Evolutionary conservation across 192 early-diverging fungal genomes (phyloP).

Genomic region (Podila clonocystis): DNA sequence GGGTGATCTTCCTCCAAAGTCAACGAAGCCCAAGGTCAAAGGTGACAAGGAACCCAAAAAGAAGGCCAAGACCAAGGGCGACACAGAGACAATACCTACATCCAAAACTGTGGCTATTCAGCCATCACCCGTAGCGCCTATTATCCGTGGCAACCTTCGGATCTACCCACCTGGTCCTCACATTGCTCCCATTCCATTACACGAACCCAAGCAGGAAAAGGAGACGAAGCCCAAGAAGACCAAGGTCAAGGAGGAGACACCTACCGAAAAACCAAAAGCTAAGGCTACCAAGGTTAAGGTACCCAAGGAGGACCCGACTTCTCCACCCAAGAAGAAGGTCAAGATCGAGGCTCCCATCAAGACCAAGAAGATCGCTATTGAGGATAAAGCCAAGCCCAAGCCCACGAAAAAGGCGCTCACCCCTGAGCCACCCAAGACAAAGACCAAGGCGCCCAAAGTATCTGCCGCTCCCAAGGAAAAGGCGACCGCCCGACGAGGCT

Average conservation of each 20-base stretch:
- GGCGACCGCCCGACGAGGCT: conserved; percentile 14
- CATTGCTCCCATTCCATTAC: conserved; percentile 6
- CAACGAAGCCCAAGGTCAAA: conserved; percentile 18
- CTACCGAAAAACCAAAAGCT: background rate
- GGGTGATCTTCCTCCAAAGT: conserved; percentile 1
- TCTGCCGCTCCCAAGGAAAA: conserved; percentile 7
- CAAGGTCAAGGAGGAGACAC: background rate
- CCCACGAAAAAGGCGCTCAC: background rate
- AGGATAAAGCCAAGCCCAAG: conserved; percentile 1
- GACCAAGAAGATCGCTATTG: background rate
- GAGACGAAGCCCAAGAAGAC: conserved; percentile 6
- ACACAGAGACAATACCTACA: background rate
- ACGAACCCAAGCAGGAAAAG: background rate
- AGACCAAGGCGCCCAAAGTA: background rate
- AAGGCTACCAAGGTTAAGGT: background rate
- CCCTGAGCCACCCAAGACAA: conserved; percentile 10
- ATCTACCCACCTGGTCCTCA: conserved; percentile 49
- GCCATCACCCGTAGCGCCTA: conserved; percentile 24
- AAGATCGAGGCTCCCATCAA: background rate
- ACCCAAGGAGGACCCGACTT: background rate
- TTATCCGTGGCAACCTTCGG: conserved; percentile 46
- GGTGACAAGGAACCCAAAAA: background rate
- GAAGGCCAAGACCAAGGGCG: conserved; percentile 7
- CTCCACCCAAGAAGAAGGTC: background rate
- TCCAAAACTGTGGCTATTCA: conserved; percentile 2